Percentiles rank a stretch among this genome's conserved stretches.
Evolutionary conservation across 768 basidiomycete species (phyloP).

Genomic region (Termitomyces sp.): DNA sequence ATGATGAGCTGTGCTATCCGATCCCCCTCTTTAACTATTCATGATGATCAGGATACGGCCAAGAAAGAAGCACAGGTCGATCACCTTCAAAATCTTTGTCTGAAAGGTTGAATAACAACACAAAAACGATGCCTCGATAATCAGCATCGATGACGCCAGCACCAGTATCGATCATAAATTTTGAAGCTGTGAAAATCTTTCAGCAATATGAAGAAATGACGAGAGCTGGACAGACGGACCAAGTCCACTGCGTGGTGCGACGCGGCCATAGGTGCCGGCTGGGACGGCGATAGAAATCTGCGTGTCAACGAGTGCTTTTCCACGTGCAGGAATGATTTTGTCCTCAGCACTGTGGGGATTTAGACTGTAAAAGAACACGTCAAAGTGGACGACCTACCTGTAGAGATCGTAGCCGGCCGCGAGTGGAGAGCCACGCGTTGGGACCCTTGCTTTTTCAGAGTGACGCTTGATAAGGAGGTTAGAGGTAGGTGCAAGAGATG

Average conservation of each 20-base stretch:
- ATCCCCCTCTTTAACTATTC: constrained; percentile 87
- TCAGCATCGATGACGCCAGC: constrained; percentile 98
- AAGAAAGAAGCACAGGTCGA: not conserved
- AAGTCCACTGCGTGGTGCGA: constrained; percentile 93
- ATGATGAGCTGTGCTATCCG: constrained; percentile 95
- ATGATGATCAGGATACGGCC: not conserved
- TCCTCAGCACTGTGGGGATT: constrained; percentile 66
- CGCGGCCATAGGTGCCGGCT: constrained; percentile 89
- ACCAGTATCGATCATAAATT: constrained; percentile 97
- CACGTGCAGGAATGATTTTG: constrained; percentile 81
- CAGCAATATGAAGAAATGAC: not conserved
- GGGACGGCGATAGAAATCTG: constrained; percentile 95
- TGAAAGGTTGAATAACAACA: constrained; percentile 89
- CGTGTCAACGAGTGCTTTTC: constrained; percentile 89
- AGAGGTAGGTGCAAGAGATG: constrained; percentile 30
- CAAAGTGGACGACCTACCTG: constrained; percentile 47
- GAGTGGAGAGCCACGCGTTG: constrained; percentile 81
- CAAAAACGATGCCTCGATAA: constrained; percentile 88
- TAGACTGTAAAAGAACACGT: not conserved
- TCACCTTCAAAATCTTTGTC: constrained; percentile 87
- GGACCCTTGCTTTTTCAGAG: constrained; percentile 77
- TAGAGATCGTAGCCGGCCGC: constrained; percentile 97
- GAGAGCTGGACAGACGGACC: constrained; percentile 51
- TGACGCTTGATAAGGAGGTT: constrained; percentile 82
- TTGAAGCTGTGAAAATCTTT: constrained; percentile 62